Conservation (phyloP, 164 flowering plant species). For the Echeveria elegans region DNA sequence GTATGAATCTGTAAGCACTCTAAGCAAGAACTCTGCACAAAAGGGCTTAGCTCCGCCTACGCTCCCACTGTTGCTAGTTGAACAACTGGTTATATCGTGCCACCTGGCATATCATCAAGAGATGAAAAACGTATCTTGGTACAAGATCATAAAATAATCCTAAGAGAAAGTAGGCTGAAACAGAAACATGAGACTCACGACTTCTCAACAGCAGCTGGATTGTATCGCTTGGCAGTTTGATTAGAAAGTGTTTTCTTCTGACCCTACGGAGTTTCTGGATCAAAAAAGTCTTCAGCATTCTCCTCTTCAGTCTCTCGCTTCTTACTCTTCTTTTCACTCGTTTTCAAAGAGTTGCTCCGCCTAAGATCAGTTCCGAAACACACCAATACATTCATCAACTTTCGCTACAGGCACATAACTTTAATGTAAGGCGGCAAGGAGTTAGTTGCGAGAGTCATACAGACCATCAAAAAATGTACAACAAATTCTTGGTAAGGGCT, state of each 20-base stretch:
- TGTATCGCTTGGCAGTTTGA: constrained; percentile 82
- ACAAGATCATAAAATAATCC: not conserved
- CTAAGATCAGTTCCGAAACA: constrained; percentile 15
- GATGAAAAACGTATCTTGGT: not conserved
- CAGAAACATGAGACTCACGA: constrained; percentile 38
- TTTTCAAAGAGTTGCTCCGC: constrained; percentile 60
- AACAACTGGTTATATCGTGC: constrained; percentile 27
- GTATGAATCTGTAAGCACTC: not conserved
- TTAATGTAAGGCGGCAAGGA: too few relatives aligned
- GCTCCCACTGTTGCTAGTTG: too few relatives aligned
- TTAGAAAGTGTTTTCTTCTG: constrained; percentile 73
- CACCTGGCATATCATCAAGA: constrained; percentile 39
- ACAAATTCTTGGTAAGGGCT: too few relatives aligned
- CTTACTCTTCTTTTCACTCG: constrained; percentile 42
- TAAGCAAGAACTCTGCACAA: not conserved
- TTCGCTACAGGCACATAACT: not conserved
- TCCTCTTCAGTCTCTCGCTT: constrained; percentile 55
- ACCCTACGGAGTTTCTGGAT: constrained; percentile 75
- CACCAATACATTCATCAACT: not conserved
- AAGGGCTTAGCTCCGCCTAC: not conserved
- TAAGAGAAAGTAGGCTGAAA: not conserved
- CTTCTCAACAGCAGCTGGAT: constrained; percentile 77
- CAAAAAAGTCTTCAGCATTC: constrained; percentile 59
- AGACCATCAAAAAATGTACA: too few relatives aligned
- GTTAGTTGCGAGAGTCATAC: too few relatives aligned